Conservation (phyloP, 1,284 basidiomycete species). For the Fistulinella cinereoalba region DNA sequence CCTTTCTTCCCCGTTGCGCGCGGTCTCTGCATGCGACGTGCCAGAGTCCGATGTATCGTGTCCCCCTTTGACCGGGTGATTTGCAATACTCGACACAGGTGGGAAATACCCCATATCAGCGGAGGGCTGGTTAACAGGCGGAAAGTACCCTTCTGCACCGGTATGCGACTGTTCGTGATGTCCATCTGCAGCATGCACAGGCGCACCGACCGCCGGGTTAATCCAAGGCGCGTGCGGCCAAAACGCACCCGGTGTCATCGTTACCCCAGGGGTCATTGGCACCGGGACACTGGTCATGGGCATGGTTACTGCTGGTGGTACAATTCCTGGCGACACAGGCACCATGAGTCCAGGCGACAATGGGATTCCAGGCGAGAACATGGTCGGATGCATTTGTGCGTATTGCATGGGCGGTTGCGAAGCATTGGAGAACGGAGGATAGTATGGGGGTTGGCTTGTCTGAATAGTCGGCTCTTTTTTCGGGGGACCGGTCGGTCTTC, state of each 20-base stretch:
- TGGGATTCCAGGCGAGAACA: slow-evolving; percentile 34
- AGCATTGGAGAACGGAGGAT: slow-evolving; percentile 11
- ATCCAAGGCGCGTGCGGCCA: slow-evolving; percentile 58
- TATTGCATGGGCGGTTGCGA: slow-evolving; percentile 25
- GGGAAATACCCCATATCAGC: slow-evolving; percentile 40
- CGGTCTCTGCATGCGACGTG: slow-evolving; percentile 4
- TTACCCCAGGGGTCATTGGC: slow-evolving; percentile 62
- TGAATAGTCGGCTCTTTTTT: slow-evolving; percentile 13
- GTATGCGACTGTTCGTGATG: slow-evolving; percentile 11
- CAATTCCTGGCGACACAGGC: slow-evolving; percentile 27
- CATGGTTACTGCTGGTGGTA: slow-evolving; percentile 16
- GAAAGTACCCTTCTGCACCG: slow-evolving; percentile 42
- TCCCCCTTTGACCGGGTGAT: slow-evolving; percentile 41
- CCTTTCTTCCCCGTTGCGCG: slow-evolving; percentile 7
- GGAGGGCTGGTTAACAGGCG: slow-evolving; percentile 31
- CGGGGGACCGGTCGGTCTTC: slow-evolving; percentile 2
- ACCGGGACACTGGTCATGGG: slow-evolving; percentile 24
- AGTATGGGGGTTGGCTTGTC: slow-evolving; percentile 9
- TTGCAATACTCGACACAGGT: slow-evolving; percentile 40
- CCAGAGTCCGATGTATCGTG: too few species aligned
- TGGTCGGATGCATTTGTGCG: slow-evolving; percentile 19
- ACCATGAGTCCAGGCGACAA: slow-evolving; percentile 32
- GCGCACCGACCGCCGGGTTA: slow-evolving; percentile 69
- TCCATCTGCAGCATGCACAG: slow-evolving; percentile 39
- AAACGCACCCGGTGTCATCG: slow-evolving; percentile 69